Evolutionary conservation across 108 stramenopile species (phyloP).

Genomic region (Skeletonema grethae): DNA sequence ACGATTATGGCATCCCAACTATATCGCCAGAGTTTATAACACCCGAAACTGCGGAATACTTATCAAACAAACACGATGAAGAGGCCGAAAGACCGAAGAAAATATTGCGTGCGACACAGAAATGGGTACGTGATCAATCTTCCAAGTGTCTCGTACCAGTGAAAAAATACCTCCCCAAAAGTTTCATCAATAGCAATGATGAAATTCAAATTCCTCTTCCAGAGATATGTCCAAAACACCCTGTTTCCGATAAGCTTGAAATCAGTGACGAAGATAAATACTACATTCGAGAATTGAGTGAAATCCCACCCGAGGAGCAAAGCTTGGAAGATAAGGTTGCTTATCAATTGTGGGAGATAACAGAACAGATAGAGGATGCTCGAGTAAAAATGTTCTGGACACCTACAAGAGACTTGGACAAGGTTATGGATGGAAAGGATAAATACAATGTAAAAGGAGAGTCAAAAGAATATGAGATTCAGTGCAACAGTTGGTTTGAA

Average conservation of each 20-base stretch:
- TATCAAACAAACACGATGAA: neutral
- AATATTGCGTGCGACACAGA: neutral
- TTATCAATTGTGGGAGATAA: neutral
- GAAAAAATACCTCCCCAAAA: neutral
- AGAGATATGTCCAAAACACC: neutral
- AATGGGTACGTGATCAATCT: neutral
- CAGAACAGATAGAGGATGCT: neutral
- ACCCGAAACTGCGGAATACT: neutral
- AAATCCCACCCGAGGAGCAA: neutral
- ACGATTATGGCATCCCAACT: neutral
- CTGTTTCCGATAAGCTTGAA: too few species aligned
- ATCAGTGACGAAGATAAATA: neutral
- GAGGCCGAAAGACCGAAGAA: neutral
- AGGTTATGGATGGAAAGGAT: neutral
- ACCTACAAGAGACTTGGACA: neutral
- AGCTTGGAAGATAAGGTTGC: neutral
- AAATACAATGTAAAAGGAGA: slow-evolving; percentile 1
- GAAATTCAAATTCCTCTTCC: neutral
- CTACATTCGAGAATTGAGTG: neutral
- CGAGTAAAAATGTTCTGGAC: neutral
- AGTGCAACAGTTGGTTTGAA: slow-evolving; percentile 6
- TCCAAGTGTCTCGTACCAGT: neutral
- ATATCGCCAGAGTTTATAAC: neutral
- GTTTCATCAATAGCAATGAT: neutral
- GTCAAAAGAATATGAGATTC: neutral